Base-by-base conservation (phyloP, 768 basidiomycete species). In the Calocybe indica region DNA sequence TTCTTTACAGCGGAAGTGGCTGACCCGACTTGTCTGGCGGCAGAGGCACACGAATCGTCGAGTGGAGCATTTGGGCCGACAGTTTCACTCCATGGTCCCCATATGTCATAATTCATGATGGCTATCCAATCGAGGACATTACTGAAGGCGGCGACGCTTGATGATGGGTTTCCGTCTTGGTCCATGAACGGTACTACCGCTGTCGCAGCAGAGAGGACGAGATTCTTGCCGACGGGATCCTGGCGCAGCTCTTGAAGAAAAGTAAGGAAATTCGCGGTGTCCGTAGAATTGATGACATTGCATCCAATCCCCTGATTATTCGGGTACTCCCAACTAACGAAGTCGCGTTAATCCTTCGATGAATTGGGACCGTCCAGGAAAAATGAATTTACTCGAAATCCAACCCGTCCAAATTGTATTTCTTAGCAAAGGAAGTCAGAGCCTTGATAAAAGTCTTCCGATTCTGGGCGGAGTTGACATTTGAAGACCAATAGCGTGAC, bases 11-110 rank as follows among this genome's bases (percentile, higher is more conserved):
- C 86, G 22, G 81, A 80, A 5, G 74, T 70, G 8, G 88, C 92
- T 47, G 90, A 94, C 5, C 89, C 91, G 22, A 71, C 68, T 49
- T 83, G 83, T 47, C 79, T 71, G 6, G 64, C 59, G 7, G 78
- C 62, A 32, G 79, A 56, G 1, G 82, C 79, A 59, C 94, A 97
- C 1, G 76, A 73, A 63, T 95, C 83, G 38, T 83, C 69, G n/a
- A 96, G 76, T 6, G 94, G 92, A 4, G 93, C 83, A 63, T 94
- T 95, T 8, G 94, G 86, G 1, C 93, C 94, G 39, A 82, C 72
- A 47, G 80, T 61, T 55, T 70, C 61, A 62, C 75, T 80, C 78
- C 81, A 86, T 5, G 76, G 64, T 29, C 83, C 82, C 66, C 71
- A 83, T 40, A 87, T 59, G 50, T 86, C 85, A 59, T 88, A 88